Evolutionary conservation across 768 basidiomycete species (phyloP).

Genomic region (Termitomyces bulborhizus): DNA sequence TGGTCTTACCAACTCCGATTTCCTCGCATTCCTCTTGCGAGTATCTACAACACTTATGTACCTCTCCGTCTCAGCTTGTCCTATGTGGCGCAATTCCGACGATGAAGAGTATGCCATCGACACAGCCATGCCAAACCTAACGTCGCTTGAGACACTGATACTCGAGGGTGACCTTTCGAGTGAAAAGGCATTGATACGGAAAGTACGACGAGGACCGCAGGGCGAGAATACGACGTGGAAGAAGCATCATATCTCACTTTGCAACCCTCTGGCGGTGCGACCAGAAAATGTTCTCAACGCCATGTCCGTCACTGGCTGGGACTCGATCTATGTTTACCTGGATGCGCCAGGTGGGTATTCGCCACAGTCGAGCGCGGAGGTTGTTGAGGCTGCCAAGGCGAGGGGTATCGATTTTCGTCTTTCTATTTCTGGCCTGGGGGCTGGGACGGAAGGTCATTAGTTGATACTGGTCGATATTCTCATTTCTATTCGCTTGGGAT

Average conservation of each 20-base stretch:
- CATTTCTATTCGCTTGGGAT: too few species aligned
- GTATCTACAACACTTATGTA: constrained; percentile 5
- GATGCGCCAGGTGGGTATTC: neutral
- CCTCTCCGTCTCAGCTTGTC: constrained; percentile 7
- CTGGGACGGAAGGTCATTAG: neutral
- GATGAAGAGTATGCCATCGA: constrained; percentile 14
- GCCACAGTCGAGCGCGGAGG: neutral
- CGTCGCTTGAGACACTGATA: neutral
- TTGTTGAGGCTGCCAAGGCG: neutral
- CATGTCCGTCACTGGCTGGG: constrained; percentile 3
- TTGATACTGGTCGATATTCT: neutral
- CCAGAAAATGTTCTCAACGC: constrained; percentile 2
- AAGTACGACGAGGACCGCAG: neutral
- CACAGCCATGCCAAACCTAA: constrained; percentile 4
- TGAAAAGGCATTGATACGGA: neutral
- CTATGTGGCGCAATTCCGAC: neutral
- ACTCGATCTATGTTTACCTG: neutral
- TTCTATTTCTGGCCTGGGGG: neutral
- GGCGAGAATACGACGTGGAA: neutral
- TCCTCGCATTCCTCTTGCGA: constrained; percentile 4
- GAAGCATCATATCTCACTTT: neutral
- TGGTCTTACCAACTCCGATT: constrained; percentile 9
- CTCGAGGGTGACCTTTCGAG: constrained; percentile 1
- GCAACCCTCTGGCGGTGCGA: neutral
- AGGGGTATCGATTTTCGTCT: constrained; percentile 3